Base-by-base conservation (phyloP, 331 rosid species). In the Stylosanthes scabra region DNA sequence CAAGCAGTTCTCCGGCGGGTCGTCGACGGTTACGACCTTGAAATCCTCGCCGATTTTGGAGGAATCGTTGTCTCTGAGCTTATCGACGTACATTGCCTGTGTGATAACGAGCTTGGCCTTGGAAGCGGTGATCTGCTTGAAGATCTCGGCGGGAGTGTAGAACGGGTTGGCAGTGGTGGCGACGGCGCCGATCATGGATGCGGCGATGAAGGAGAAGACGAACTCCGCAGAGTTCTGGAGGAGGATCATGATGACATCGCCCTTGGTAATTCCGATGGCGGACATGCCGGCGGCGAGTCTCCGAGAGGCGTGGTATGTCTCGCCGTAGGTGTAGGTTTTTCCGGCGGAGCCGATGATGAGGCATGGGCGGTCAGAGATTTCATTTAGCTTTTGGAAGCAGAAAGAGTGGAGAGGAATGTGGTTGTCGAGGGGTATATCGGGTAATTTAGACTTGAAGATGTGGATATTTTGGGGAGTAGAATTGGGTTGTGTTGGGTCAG, bases 121-220 rank as follows among this genome's bases (percentile, higher is more conserved):
- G 10, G 96, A 81, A 1, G 52, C 47, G 5, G 31, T 54, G 41
- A 88, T 2, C 28, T 93, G 98, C 81, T 91, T 91, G 85, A 75
- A 77, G 67, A 93, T 73, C 77, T 93, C 98, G 0, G 93, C 76
- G 1, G 88, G 37, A 8, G 98, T 91, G 83, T 89, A 93, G 80
- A 84, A 88, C 0, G 97, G 98, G 62, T 93, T 91, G 7, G 96
- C 97, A 44, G 97, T 78, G 74, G 97, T 93, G 46, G 85, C 52
- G 40, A 86, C 82, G 16, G 92, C 94, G 50, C 97, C 98, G 76
- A 91, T 71, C 88, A 91, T 86, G 47, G 98, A 91, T 0, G 96
- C 89, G 0, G 88, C 98, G 11, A 93, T 4, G 84, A 93, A 93
- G 0, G 97, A 80, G 80, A 91, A 46, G 40, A 59, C 88, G 27